Base-by-base conservation (phyloP, 805 yeast species). In the Hanseniaspora pseudoguilliermondii region DNA sequence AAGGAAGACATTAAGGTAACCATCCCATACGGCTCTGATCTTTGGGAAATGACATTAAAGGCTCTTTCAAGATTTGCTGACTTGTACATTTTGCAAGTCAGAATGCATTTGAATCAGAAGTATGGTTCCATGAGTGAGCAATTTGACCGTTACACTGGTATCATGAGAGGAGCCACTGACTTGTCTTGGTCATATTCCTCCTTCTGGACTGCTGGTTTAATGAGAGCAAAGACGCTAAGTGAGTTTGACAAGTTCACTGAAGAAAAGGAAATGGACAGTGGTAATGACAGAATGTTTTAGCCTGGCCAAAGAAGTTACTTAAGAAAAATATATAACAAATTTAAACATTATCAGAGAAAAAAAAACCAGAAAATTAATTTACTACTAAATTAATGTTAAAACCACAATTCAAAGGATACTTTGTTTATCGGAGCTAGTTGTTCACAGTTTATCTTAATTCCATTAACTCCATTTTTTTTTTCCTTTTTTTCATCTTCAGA, bases 171-270 rank as follows among this genome's bases (percentile, higher is more conserved):
- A 7, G 97, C 97, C 0, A 69, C 71, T 55, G 79, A 86, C 62
- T 77, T 91, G 61, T 90, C 97, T 5, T 91, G 97, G 97, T 84
- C 95, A 59, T 87, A 87, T 66, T 80, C 88, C 35, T 76, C 95
- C 5, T 78, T 85, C 47, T 82, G 84, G 80, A 77, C 80, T 61
- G 80, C 91, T 11, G 71, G 77, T 57, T 74, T 82, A 66, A 79
- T 86, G 82, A 80, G 93, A 67, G 60, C 63, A 34, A 76, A 68
- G 32, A 52, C 55, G 2, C 38, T 52, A 20, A 44, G 20, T 60
- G 75, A 47, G 25, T 41, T 52, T 47, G 18, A 57, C 41, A 49
- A 34, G 29, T 52, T 23, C 35, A 32, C 29, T 40, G 55, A 52
- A 20, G 46, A 52, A 29, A 44, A 38, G 27, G 49, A 36, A 52